Base-by-base conservation (phyloP, 2,329 filamentous ascomycete species). In the Colletotrichum eremochloae region DNA sequence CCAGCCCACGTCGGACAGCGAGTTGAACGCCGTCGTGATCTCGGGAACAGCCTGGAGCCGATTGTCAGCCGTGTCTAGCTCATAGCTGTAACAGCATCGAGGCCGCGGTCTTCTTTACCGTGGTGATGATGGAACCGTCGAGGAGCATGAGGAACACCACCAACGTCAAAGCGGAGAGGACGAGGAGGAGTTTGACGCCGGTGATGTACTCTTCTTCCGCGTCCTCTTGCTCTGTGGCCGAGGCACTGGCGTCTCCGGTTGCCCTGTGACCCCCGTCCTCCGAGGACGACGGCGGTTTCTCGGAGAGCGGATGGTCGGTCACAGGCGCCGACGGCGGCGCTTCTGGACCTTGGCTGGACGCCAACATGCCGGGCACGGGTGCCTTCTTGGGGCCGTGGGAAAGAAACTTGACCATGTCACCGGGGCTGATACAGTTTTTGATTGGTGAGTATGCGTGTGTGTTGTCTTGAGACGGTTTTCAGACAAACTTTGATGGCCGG, bases 1-100 rank as follows among this genome's bases (percentile, higher is more conserved):
- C 88, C 88, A 90, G 48, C 87, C 88, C 18, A 89, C 84, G 74
- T 90, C 87, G 2, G 79, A 76, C 0, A 89, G 79, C 15, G 85
- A 84, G 68, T 87, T 83, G 76, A 88, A 86, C 29, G 85, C 80
- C 57, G 81, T 84, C 0, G 86, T 88, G 67, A 89, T 88, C 61
- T 80, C 79, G 1, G 86, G 86, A 64, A 86, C 82, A 3, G 86
- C 82, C 82, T 84, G 64, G 38, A 18, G 12, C 14, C 40, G 33
- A 46, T 31, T 36, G 67, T 75, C n/a, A 74, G 57, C 31, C 7
- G 18, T 40, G n/a, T 61, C 18, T n/a, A 46, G 18, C 18, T n/a
- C 44, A 5, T 7, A 9, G 6, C 18, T 4, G 20, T 11, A 11
- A 8, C 8, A 3, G 20, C 8, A 3, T 7, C 2, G 44, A n/a